Evolutionary conservation across 2,329 filamentous ascomycete genomes (phyloP).

Genomic region (Penicillium sp.): DNA sequence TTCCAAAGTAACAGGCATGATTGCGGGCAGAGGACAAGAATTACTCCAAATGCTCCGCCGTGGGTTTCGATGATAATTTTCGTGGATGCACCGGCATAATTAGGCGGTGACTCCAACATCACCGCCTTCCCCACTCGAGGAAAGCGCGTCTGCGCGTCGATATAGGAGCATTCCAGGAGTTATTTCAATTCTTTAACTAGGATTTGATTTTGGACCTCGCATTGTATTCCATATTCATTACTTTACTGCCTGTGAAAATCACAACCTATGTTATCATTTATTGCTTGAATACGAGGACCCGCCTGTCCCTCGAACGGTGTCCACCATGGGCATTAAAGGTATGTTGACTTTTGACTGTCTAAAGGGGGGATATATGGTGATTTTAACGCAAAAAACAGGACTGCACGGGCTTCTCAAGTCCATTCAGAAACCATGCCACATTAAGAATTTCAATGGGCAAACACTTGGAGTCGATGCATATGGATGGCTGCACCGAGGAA

Average conservation of each 20-base stretch:
- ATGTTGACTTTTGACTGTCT: conserved; percentile 8
- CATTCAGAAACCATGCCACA: conserved; percentile 81
- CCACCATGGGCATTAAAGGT: conserved; percentile 48
- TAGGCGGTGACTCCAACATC: conserved; percentile 26
- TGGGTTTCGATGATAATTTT: conserved; percentile 19
- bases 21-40: conserved; percentile 8
- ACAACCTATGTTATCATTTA: conserved; percentile 20
- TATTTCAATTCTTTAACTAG: conserved; percentile 14
- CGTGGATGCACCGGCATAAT: conserved; percentile 33
- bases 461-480: conserved; percentile 95
- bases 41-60: conserved; percentile 1
- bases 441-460: conserved; percentile 84
- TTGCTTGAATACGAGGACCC: conserved; percentile 30
- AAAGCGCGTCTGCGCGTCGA: conserved; percentile 36
- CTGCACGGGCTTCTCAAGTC: conserved; percentile 91
- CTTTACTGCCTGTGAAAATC: conserved; percentile 4
- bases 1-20: conserved; percentile 67
- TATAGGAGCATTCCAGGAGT: conserved; percentile 33
- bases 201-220: conserved; percentile 5
- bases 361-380: neutral
- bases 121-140: conserved; percentile 21
- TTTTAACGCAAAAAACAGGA: conserved; percentile 50
- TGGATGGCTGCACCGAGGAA: conserved; percentile 95
- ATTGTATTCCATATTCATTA: conserved; percentile 6
- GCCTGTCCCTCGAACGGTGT: conserved; percentile 27